Evolutionary conservation across 306 rosid genomes (phyloP), one percentile per base, ranked within the genome.

Genomic region (Rosa multiflora): DNA sequence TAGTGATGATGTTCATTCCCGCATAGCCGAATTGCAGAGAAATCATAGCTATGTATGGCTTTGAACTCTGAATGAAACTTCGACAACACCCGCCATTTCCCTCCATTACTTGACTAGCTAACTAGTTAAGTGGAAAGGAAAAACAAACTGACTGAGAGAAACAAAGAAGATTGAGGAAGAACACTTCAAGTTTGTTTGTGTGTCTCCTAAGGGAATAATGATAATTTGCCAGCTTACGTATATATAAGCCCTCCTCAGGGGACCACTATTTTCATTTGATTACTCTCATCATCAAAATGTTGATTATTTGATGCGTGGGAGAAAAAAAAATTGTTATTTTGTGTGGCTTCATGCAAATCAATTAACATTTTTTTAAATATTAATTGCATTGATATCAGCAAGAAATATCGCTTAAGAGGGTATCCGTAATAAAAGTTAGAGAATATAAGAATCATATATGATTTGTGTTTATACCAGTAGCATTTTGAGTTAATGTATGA

Each of bases 1-100:
- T 94, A 21, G 92, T 81, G 76, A 94, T 90, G 42, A 94, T 85
- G 63, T 89, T 92, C 97, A 94, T 89, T 32, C 97, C 98, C 1
- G 97, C 97, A 66, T 90, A 94, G 49, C 97, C 98, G 53, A 94
- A 92, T 14, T 94, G 97, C 17, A 94, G 61, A 12, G 89, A 78
- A 14, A 92, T 89, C 98, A 92, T 94, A 20, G 98, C 98, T 58
- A 94, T 77, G 87, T 94, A 77, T 63, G 87, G 94, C 78, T 88
- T 92, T 3, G 97, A 89, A 52, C 42, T 81, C 63, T 89, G 14
- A 7, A 67, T 1, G 5, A 67, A 39, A 20, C 7, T 67, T 67
- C 26, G 26, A 67, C 39, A 15, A 39, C 48, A 67, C n/a, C 71
- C 47, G 5, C 47, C 14, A 15, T 67, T 67, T 35, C 71, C 26